Evolutionary conservation across 495 filamentous ascomycete species (phyloP), one percentile per base, ranked within the genome.

Genomic region (Choiromyces venosus): DNA sequence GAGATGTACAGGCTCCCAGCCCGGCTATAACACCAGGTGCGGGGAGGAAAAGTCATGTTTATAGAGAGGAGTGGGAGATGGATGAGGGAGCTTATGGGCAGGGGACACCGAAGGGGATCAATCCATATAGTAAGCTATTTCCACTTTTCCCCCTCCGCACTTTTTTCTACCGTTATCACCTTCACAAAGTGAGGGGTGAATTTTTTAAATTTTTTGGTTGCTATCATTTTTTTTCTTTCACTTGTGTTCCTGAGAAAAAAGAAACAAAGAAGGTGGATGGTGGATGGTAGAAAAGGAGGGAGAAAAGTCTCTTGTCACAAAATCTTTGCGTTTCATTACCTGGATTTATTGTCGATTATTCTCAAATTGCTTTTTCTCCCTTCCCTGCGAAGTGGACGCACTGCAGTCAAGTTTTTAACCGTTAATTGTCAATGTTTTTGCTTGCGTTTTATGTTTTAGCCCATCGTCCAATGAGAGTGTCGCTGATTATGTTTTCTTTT

Each of bases 1-100:
- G 95, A 64, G 95, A 98, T 82, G 96, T 99, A 14, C 95, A 99
- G 83, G 95, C 95, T 18, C 95, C 95, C 0, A 94, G 96, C 0
- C 93, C 94, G 4, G 88, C 91, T 21, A 92, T 89, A 84, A 85
- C 46, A 89, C 97, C 83, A 88, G 90, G 82, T 90, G 96, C 38
- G 91, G 96, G 79, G 91, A 91, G 83, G 89, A 80, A 77, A 66
- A 64, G 46, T 2, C 79, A 80, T 68, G 79, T 80, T 18, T 80
- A 80, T 52, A 70, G 75, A 35, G 79, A 80, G 72, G 79, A 80
- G 70, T 80, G 79, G 79, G 79, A 80, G 66, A 80, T 80, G 79
- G 78, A 80, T 68, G 79, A 80, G 39, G 79, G 79, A 16, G 79
- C 79, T 7, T 80, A 80, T 71, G 75, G 75, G 69, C 71, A 72